Conservation (phyloP, 805 yeast genomes). For the Sugiyamaella valdiviana region DNA sequence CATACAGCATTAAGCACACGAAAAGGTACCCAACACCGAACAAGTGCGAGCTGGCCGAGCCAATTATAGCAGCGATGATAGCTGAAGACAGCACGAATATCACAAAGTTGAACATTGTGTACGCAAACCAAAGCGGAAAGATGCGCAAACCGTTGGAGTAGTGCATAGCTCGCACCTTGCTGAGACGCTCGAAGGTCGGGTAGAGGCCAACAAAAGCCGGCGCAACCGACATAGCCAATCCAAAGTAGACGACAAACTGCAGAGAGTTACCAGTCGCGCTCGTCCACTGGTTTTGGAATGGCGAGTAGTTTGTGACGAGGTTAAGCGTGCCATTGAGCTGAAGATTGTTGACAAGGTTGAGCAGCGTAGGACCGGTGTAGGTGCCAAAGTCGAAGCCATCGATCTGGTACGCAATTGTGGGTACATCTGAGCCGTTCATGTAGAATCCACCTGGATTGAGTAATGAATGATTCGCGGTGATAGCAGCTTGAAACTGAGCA, state of each 20-base stretch:
- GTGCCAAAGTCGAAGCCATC: constrained; percentile 23
- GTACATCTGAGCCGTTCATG: constrained; percentile 17
- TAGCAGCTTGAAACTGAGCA: constrained; percentile 19
- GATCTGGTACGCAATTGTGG: constrained; percentile 26
- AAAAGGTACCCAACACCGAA: constrained; percentile 31
- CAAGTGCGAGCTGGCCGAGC: constrained; percentile 19
- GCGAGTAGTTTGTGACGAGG: constrained; percentile 28
- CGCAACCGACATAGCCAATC: constrained; percentile 32
- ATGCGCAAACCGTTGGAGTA: constrained; percentile 34
- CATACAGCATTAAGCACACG: constrained; percentile 29
- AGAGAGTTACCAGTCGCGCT: constrained; percentile 29
- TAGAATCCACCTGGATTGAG: constrained; percentile 32
- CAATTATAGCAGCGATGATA: constrained; percentile 27
- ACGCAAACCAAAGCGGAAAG: constrained; percentile 32
- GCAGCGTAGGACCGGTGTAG: constrained; percentile 22
- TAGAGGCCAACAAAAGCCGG: constrained; percentile 33
- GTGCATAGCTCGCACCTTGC: constrained; percentile 33
- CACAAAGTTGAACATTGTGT: constrained; percentile 25
- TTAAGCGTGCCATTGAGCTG: constrained; percentile 25
- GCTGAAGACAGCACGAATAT: constrained; percentile 24
- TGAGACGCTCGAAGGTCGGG: constrained; percentile 33
- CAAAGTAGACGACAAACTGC: constrained; percentile 32
- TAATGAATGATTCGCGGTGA: constrained; percentile 22
- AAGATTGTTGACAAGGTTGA: constrained; percentile 28
- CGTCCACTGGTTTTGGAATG: constrained; percentile 32